These are phyloP conservation scores for Chaetomiaceae sp. DNA, from an alignment of 2,329 filamentous ascomycete species.

Conservation along the genomic window DNA sequence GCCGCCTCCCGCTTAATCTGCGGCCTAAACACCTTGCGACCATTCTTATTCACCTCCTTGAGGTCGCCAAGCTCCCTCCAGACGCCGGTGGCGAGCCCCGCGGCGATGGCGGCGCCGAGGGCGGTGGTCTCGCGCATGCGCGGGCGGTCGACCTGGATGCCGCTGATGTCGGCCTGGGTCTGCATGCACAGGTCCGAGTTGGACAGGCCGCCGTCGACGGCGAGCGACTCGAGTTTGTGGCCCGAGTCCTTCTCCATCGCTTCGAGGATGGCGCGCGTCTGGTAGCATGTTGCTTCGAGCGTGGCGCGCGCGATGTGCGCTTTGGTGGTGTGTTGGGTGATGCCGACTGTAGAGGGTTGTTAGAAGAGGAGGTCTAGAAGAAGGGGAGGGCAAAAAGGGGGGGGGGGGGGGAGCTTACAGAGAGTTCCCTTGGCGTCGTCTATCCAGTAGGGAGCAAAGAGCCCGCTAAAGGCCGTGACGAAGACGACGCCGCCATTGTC, in stretches of 20 bases:
- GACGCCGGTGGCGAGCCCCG: slow-evolving; percentile 74
- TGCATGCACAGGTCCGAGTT: slow-evolving; percentile 89
- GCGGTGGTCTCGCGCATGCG: slow-evolving; percentile 89
- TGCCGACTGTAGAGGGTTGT: slow-evolving; percentile 49
- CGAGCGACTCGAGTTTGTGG: slow-evolving; percentile 67
- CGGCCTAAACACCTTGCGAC: slow-evolving; percentile 66
- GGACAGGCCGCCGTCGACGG: slow-evolving; percentile 85
- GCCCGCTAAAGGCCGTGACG: slow-evolving; percentile 84
- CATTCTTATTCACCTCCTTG: slow-evolving; percentile 65
- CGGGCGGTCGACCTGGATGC: slow-evolving; percentile 77
- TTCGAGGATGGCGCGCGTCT: slow-evolving; percentile 85
- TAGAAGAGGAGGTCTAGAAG: slow-evolving; percentile 26
- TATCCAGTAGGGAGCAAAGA: slow-evolving; percentile 94
- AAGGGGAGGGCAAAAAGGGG: background rate
- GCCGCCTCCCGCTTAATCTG: slow-evolving; percentile 45
- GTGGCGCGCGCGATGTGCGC: slow-evolving; percentile 87
- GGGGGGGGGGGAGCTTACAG: slow-evolving; percentile 33
- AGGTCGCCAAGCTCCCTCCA: slow-evolving; percentile 74
- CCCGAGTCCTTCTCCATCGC: slow-evolving; percentile 86
- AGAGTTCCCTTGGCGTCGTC: slow-evolving; percentile 87
- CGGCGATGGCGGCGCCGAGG: slow-evolving; percentile 81
- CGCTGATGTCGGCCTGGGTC: slow-evolving; percentile 80
- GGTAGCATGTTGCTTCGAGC: slow-evolving; percentile 86
- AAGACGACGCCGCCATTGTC: slow-evolving; percentile 83
- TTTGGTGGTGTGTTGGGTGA: slow-evolving; percentile 78